Percentiles rank a stretch among this genome's conserved stretches.
phyloP scores from a whole-genome alignment of 495 filamentous ascomycete genomes.

The Lasiosphaeria ovina region DNA sequence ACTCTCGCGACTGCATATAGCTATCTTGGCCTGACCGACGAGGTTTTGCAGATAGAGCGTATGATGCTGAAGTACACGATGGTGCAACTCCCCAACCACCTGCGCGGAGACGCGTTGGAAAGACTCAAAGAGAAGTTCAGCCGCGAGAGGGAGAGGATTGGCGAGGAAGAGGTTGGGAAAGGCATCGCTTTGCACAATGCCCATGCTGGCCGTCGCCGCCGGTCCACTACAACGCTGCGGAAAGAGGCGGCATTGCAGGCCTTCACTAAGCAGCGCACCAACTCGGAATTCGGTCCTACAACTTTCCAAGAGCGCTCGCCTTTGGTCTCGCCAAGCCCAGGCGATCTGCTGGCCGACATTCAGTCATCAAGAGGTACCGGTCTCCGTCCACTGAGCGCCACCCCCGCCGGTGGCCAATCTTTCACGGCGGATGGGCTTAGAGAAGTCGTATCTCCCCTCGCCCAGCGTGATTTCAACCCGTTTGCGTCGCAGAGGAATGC shows the following conservation, averaged over 20 bases:
- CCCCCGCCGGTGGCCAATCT: slow-evolving; percentile 9
- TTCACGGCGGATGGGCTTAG: slow-evolving; percentile 19
- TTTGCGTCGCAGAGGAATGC: slow-evolving; percentile 56
- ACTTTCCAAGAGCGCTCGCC: slow-evolving; percentile 31
- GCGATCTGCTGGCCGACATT: slow-evolving; percentile 78
- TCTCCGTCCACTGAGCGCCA: slow-evolving; percentile 13
- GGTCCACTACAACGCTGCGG: slow-evolving; percentile 70
- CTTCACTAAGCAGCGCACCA: slow-evolving; percentile 45
- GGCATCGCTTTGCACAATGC: slow-evolving; percentile 93
- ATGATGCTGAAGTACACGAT: slow-evolving; percentile 90
- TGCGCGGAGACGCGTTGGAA: slow-evolving; percentile 79
- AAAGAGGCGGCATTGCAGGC: slow-evolving; percentile 80
- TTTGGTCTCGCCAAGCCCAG: slow-evolving; percentile 57
- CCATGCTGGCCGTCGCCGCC: slow-evolving; percentile 59
- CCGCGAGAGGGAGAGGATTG: slow-evolving; percentile 78
- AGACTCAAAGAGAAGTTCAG: slow-evolving; percentile 91
- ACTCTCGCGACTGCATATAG: slow-evolving; percentile 91
- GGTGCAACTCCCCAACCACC: slow-evolving; percentile 86
- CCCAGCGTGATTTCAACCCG: slow-evolving; percentile 55
- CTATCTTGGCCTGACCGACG: slow-evolving; percentile 86
- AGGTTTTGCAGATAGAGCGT: slow-evolving; percentile 86
- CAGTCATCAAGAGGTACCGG: slow-evolving; percentile 60
- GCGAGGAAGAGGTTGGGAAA: slow-evolving; percentile 80
- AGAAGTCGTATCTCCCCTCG: slow-evolving; percentile 53
- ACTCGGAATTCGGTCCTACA: slow-evolving; percentile 27